Evolutionary conservation across 2,329 filamentous ascomycete genomes (phyloP).

Genomic region (Botrytis paeoniae): DNA sequence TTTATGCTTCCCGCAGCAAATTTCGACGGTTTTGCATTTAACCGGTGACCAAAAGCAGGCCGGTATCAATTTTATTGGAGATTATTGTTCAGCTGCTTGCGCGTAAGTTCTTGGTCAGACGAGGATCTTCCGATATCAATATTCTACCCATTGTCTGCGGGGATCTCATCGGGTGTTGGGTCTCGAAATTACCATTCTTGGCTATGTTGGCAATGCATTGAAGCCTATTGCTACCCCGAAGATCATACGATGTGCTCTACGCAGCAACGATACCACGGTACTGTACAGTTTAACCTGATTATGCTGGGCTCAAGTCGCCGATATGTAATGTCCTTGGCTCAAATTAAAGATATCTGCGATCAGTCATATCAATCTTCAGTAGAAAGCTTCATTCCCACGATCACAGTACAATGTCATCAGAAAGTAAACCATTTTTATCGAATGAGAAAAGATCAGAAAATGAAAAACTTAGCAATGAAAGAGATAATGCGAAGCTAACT

Average conservation of each 20-base stretch:
- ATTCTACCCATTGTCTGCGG: not conserved
- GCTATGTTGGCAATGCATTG: not conserved
- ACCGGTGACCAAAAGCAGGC: not conserved
- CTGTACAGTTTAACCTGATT: not conserved
- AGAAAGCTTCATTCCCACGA: not conserved
- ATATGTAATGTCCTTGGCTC: not conserved
- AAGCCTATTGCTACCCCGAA: not conserved
- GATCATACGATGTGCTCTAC: not conserved
- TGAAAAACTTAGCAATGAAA: no score
- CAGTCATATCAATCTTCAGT: not conserved
- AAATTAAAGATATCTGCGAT: not conserved
- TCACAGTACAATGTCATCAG: not conserved
- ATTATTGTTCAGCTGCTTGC: not conserved
- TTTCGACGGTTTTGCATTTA: not conserved
- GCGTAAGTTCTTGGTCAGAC: not conserved
- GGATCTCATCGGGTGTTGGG: not conserved
- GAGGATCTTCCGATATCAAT: not conserved
- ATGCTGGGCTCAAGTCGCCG: not conserved
- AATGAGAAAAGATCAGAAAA: not conserved
- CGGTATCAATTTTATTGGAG: not conserved
- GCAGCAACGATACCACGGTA: not conserved
- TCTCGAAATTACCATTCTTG: not conserved
- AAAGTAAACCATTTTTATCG: conserved; percentile 1
- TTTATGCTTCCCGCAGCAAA: not conserved
- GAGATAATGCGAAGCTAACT: no score